These are phyloP conservation scores for Fistulifera pelliculosa DNA, from an alignment of 108 stramenopile species.

Conservation along the genomic window DNA sequence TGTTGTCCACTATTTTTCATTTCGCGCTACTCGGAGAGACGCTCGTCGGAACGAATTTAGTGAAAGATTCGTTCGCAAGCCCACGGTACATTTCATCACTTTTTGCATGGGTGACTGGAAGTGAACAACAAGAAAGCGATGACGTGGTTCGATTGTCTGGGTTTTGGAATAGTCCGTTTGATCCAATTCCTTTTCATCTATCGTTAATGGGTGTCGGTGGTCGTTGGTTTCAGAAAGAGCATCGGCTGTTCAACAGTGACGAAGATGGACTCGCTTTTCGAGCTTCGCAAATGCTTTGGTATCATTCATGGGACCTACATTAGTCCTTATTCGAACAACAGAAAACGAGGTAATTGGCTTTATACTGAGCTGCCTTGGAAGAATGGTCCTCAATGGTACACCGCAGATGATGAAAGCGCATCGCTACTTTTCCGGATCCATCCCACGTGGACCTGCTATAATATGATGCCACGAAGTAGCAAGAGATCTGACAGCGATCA, in stretches of 20 bases:
- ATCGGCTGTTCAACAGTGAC: constrained; percentile 17
- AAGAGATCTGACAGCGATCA: constrained; percentile 3
- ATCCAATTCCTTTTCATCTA: background rate
- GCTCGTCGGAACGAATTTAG: background rate
- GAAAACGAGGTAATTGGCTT: constrained; percentile 16
- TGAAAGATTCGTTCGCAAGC: background rate
- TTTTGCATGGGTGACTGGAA: background rate
- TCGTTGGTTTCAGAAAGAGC: constrained; percentile 1
- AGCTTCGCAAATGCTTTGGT: constrained; percentile 17
- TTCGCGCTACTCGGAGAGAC: no score
- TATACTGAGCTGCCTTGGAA: constrained; percentile 23
- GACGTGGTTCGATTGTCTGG: no score
- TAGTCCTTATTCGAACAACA: constrained; percentile 17
- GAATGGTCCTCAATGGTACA: constrained; percentile 13
- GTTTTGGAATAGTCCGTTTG: background rate
- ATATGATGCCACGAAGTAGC: background rate
- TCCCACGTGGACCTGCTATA: constrained; percentile 6
- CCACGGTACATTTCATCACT: background rate
- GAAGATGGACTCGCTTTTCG: constrained; percentile 20
- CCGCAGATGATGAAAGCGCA: background rate
- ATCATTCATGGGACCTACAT: constrained; percentile 22
- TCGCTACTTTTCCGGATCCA: constrained; percentile 9
- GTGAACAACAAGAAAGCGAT: constrained; percentile 4
- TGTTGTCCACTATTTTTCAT: no score
- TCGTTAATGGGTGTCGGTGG: constrained; percentile 8